phyloP scores from a whole-genome alignment of 1,139 yeast genomes.

The Saccharomyces hybrid region DNA sequence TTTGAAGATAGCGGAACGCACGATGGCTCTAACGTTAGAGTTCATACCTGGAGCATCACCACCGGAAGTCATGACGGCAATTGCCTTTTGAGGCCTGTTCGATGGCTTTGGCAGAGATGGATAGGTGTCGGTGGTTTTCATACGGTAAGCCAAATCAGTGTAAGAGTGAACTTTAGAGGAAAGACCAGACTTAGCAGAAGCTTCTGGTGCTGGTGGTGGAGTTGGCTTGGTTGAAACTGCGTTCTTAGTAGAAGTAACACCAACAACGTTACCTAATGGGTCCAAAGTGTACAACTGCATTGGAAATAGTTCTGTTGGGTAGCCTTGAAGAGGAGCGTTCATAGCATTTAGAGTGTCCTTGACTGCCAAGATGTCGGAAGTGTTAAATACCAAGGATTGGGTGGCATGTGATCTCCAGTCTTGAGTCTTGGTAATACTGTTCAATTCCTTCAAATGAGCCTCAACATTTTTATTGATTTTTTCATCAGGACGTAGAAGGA shows the following conservation, averaged over 20 bases:
- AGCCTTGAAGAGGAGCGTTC: slow-evolving; percentile 29
- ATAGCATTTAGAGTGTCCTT: slow-evolving; percentile 25
- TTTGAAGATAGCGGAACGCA: slow-evolving; percentile 76
- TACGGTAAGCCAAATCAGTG: slow-evolving; percentile 21
- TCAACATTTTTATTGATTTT: slow-evolving; percentile 15
- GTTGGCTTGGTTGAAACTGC: slow-evolving; percentile 50
- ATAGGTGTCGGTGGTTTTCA: slow-evolving; percentile 16
- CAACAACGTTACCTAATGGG: slow-evolving; percentile 48
- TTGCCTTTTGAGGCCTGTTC: slow-evolving; percentile 29
- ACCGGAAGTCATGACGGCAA: slow-evolving; percentile 96
- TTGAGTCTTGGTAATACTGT: slow-evolving; percentile 10
- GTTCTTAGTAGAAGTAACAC: slow-evolving; percentile 54
- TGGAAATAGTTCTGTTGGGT: slow-evolving; percentile 58
- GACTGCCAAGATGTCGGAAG: slow-evolving; percentile 26
- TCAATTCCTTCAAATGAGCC: slow-evolving; percentile 12
- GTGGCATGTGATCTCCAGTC: slow-evolving; percentile 36
- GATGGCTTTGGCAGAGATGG: slow-evolving; percentile 19
- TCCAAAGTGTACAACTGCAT: slow-evolving; percentile 60
- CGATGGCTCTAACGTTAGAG: slow-evolving; percentile 79
- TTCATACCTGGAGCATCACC: slow-evolving; percentile 99
- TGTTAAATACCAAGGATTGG: slow-evolving; percentile 31
- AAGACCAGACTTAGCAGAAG: slow-evolving; percentile 13
- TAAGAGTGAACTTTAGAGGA: slow-evolving; percentile 25
- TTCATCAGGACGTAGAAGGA: slow-evolving; percentile 14
- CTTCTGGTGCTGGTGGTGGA: slow-evolving; percentile 11